Evolutionary conservation across 31 red algal species (phyloP).

Genomic region (Porphyra umbilicalis): DNA sequence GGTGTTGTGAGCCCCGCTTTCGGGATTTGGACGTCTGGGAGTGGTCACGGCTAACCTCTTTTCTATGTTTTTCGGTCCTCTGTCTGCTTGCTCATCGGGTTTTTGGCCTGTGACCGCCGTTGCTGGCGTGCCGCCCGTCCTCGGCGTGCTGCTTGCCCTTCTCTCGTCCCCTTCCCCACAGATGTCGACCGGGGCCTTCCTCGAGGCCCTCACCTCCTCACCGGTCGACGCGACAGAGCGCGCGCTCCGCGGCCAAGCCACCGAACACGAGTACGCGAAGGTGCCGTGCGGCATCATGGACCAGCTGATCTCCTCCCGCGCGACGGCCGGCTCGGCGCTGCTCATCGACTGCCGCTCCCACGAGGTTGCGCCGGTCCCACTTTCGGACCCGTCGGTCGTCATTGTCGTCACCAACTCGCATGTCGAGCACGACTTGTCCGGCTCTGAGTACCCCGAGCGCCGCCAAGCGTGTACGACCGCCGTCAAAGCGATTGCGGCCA

Average conservation of each 20-base stretch:
- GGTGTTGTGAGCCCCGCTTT: no score
- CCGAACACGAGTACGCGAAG: slow-evolving; percentile 81
- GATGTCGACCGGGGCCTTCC: slow-evolving; percentile 62
- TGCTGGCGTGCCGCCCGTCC: no score
- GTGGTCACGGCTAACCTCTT: no score
- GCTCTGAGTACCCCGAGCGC: slow-evolving; percentile 74
- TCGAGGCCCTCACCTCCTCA: slow-evolving; percentile 48
- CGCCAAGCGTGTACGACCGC: slow-evolving; percentile 47
- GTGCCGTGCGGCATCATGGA: slow-evolving; percentile 98
- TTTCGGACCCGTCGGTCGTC: slow-evolving; percentile 57
- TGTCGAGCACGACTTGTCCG: slow-evolving; percentile 64
- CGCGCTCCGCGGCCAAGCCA: slow-evolving; percentile 68
- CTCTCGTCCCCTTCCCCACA: no score
- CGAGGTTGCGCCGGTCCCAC: slow-evolving; percentile 26
- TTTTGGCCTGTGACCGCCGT: no score
- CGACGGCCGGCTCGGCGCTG: slow-evolving; percentile 42
- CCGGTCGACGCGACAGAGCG: slow-evolving; percentile 40
- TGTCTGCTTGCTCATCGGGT: no score
- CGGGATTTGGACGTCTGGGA: no score
- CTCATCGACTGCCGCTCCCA: slow-evolving; percentile 84
- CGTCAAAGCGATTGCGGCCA: slow-evolving; percentile 38
- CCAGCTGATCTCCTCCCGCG: slow-evolving; percentile 79
- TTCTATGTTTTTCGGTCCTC: no score
- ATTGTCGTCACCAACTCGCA: slow-evolving; percentile 77
- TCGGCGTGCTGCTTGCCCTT: no score